Conservation (phyloP, 2,329 filamentous ascomycete genomes). For the Myriosclerotinia scirpicola region DNA sequence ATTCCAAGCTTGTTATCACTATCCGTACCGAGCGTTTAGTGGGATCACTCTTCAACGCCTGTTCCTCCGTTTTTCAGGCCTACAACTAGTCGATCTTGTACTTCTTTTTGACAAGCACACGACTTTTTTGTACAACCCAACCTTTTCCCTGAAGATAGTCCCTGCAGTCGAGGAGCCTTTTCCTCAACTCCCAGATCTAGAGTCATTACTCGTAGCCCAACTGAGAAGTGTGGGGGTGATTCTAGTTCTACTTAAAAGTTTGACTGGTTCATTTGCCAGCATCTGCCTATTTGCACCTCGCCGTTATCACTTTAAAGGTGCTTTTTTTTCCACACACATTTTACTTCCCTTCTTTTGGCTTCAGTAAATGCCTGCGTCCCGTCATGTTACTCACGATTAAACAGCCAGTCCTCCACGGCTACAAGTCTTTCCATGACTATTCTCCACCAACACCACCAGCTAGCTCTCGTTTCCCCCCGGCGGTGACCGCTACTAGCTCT, state of each 20-base stretch:
- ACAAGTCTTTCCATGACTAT: conserved; percentile 51
- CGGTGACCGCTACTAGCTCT: conserved; percentile 40
- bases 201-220: conserved; percentile 28
- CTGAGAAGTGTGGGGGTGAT: conserved; percentile 34
- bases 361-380: conserved; percentile 36
- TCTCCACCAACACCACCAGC: conserved; percentile 44
- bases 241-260: conserved; percentile 36
- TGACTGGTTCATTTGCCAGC: conserved; percentile 32
- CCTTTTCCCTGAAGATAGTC: conserved; percentile 32
- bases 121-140: conserved; percentile 31
- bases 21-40: conserved; percentile 27
- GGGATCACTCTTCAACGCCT: conserved; percentile 23
- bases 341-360: conserved; percentile 37
- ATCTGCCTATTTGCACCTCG: conserved; percentile 30
- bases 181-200: conserved; percentile 33
- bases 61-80: conserved; percentile 27
- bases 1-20: conserved; percentile 27
- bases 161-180: conserved; percentile 31
- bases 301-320: conserved; percentile 35
- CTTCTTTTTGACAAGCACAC: conserved; percentile 30
- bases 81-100: conserved; percentile 22
- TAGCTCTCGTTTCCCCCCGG: conserved; percentile 46
- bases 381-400: conserved; percentile 54
- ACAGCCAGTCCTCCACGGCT: conserved; percentile 48
- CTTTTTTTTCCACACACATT: conserved; percentile 32